Conservation (phyloP, 208 protist genomes). For the Herpetomonas samuelpessoai region DNA sequence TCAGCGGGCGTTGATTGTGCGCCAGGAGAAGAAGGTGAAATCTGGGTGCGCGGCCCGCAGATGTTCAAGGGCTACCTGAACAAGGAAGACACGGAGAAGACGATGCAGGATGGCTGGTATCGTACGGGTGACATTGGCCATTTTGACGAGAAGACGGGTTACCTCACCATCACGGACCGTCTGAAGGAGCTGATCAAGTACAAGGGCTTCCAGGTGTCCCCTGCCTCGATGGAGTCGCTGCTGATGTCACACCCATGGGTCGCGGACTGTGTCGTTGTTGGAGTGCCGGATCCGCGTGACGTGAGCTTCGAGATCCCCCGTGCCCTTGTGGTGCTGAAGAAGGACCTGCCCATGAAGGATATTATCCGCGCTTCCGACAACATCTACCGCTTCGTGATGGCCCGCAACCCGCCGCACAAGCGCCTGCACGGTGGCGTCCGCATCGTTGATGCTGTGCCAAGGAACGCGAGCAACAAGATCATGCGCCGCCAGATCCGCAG, state of each 20-base stretch:
- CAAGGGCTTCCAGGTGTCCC: conserved; percentile 90
- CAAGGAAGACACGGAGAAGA: conserved; percentile 33
- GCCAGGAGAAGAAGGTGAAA: conserved; percentile 45
- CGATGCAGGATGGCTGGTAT: conserved; percentile 64
- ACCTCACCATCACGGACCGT: conserved; percentile 59
- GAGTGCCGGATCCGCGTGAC: conserved; percentile 39
- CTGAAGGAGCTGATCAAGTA: conserved; percentile 92
- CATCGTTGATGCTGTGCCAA: conserved; percentile 62
- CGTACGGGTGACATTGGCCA: conserved; percentile 79
- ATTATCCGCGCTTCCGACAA: conserved; percentile 29
- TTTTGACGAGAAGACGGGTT: conserved; percentile 29
- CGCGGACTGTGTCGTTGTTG: conserved; percentile 66
- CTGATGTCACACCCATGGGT: conserved; percentile 59
- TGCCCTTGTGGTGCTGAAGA: conserved; percentile 65
- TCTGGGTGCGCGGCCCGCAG: conserved; percentile 68
- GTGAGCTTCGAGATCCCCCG: conserved; percentile 63
- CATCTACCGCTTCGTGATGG: conserved; percentile 41
- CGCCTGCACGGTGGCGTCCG: conserved; percentile 59
- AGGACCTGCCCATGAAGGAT: conserved; percentile 21
- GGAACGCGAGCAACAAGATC: conserved; percentile 71
- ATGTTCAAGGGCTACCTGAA: conserved; percentile 78
- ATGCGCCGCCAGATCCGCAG: conserved; percentile 51
- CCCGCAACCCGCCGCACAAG: conserved; percentile 60
- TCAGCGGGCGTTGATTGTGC: conserved; percentile 20
- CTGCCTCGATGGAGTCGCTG: conserved; percentile 69